A percentile compares a stretch with the other conserved stretches of the same genome.
Conservation (phyloP, 2,329 filamentous ascomycete species). For the Penicillium freii region DNA sequence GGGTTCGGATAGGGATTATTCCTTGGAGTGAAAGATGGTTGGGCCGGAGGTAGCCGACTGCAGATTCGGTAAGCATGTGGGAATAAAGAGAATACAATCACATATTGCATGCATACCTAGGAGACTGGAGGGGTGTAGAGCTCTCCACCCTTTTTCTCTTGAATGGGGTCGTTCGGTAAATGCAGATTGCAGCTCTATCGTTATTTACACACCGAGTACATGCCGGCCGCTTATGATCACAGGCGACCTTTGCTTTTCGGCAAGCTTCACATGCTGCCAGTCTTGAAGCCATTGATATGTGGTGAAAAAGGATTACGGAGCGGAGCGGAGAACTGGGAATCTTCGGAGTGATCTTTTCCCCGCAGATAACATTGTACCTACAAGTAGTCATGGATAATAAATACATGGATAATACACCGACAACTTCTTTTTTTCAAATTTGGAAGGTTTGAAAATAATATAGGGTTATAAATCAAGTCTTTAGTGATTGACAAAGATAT, state of each 20-base stretch:
- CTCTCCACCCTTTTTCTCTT: slow-evolving; percentile 23
- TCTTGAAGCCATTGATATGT: slow-evolving; percentile 20
- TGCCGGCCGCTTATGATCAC: slow-evolving; percentile 25
- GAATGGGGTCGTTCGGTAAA: slow-evolving; percentile 29
- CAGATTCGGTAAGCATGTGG: background rate
- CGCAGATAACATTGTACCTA: background rate
- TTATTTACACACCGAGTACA: slow-evolving; percentile 21
- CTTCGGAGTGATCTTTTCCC: slow-evolving; percentile 5
- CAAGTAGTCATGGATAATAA: background rate
- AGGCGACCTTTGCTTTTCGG: slow-evolving; percentile 25
- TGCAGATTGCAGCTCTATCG: slow-evolving; percentile 20
- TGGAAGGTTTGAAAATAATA: background rate
- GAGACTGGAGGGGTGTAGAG: slow-evolving; percentile 11
- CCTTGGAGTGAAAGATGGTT: slow-evolving; percentile 20
- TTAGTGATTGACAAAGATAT: background rate
- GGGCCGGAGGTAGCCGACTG: slow-evolving; percentile 18
- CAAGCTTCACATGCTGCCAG: slow-evolving; percentile 27
- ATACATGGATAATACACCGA: background rate
- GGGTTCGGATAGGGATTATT: slow-evolving; percentile 30
- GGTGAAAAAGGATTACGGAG: slow-evolving; percentile 5
- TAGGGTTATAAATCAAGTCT: background rate
- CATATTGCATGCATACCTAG: slow-evolving; percentile 5
- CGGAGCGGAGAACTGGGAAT: slow-evolving; percentile 18
- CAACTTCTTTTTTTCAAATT: background rate
- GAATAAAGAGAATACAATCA: background rate